Percentiles rank a stretch among this genome's conserved stretches.
Conservation (phyloP, 1,284 basidiomycete genomes). For the Agroathelia rolfsii region DNA sequence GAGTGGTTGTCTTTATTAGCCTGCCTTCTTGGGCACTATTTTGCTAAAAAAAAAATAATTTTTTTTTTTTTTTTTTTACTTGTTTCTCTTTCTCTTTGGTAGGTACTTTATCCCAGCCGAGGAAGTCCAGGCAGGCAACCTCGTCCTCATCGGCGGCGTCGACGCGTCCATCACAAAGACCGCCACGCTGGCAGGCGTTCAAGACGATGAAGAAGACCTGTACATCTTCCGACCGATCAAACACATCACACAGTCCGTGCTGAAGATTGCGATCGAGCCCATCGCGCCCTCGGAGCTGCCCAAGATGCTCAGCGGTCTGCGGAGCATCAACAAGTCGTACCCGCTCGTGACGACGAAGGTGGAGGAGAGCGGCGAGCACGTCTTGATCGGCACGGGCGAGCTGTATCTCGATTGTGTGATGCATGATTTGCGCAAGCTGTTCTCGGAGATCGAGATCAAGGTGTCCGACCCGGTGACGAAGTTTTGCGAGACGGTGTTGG, state of each 20-base stretch:
- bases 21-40: too few relatives aligned
- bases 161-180: conserved; percentile 94
- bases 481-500: conserved; percentile 97
- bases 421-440: conserved; percentile 89
- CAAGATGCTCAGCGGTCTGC: conserved; percentile 95
- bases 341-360: conserved; percentile 92
- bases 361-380: conserved; percentile 97
- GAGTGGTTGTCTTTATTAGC: too few relatives aligned
- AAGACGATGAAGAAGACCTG: conserved; percentile 76
- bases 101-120: conserved; percentile 88
- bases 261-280: conserved; percentile 98
- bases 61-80: not conserved
- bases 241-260: conserved; percentile 94
- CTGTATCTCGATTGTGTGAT: conserved; percentile 94
- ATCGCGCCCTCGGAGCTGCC: conserved; percentile 96
- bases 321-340: conserved; percentile 97
- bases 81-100: conserved; percentile 12
- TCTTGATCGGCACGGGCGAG: conserved; percentile 94
- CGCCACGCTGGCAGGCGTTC: conserved; percentile 73
- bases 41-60: too few relatives aligned
- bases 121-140: conserved; percentile 85
- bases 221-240: conserved; percentile 93
- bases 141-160: conserved; percentile 87
- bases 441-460: conserved; percentile 99
- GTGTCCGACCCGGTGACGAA: conserved; percentile 98